phyloP scores from a whole-genome alignment of 2,329 filamentous ascomycete species.

The Bipolaris cookei region DNA sequence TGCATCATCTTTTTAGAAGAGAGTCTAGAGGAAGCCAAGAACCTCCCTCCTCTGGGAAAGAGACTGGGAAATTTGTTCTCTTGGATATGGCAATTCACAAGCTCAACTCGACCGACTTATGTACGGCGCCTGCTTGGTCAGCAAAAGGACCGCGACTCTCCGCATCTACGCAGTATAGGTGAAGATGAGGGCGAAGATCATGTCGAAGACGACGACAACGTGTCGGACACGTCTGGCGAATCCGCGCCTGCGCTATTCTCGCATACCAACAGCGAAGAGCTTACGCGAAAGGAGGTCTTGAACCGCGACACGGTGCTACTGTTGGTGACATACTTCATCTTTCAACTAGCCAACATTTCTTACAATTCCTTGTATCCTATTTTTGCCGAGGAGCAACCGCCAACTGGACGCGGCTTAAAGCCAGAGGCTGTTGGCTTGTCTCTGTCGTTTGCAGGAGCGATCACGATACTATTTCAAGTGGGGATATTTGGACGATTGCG shows the following conservation, averaged over 20 bases:
- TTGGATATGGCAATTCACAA: conserved; percentile 74
- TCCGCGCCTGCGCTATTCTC: conserved; percentile 52
- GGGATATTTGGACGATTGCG: conserved; percentile 82
- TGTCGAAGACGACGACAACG: conserved; percentile 55
- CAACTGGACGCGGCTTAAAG: conserved; percentile 75
- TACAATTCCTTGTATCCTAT: conserved; percentile 97
- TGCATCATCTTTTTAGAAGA: conserved; percentile 86
- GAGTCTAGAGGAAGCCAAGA: conserved; percentile 72
- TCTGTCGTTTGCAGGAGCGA: conserved; percentile 79
- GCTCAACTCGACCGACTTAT: conserved; percentile 65
- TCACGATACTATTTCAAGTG: conserved; percentile 90
- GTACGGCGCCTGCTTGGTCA: conserved; percentile 51
- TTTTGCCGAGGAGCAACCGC: conserved; percentile 77
- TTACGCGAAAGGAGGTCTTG: conserved; percentile 67
- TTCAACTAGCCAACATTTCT: conserved; percentile 90
- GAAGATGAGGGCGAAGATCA: conserved; percentile 39
- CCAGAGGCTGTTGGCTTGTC: conserved; percentile 85
- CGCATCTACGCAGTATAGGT: conserved; percentile 45
- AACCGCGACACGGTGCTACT: conserved; percentile 84
- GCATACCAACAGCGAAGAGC: conserved; percentile 48
- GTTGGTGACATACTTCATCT: conserved; percentile 85
- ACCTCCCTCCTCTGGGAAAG: conserved; percentile 65
- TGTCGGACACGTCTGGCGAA: conserved; percentile 42
- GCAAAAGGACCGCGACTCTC: conserved; percentile 35
- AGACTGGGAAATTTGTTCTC: conserved; percentile 66